A percentile compares a stretch with the other conserved stretches of the same genome.
These are phyloP conservation scores for Dothiorella sarmentorum DNA, from an alignment of 2,329 filamentous ascomycete genomes.

Conservation along the genomic window DNA sequence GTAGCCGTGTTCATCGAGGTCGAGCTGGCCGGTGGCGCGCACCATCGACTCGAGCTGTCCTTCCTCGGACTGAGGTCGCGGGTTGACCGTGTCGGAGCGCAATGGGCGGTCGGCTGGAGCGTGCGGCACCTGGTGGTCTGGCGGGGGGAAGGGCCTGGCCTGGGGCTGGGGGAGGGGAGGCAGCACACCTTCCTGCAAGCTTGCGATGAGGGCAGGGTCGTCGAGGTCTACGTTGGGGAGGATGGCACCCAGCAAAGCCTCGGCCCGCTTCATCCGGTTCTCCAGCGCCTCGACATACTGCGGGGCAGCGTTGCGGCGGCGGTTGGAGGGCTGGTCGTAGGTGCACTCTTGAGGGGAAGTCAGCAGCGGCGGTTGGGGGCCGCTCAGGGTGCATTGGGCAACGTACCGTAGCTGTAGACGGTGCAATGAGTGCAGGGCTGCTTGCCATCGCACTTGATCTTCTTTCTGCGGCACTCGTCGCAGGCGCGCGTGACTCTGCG, in stretches of 20 bases:
- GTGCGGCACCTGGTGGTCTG: not conserved
- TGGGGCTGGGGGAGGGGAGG: conserved; percentile 35
- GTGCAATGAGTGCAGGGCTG: conserved; percentile 80
- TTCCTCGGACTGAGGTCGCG: conserved; percentile 25
- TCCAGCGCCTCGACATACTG: conserved; percentile 92
- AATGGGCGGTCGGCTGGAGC: not conserved
- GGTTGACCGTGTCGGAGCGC: conserved; percentile 11
- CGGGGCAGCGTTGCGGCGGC: conserved; percentile 82
- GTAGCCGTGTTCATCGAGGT: conserved; percentile 84
- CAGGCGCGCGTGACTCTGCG: conserved; percentile 45
- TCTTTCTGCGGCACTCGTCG: conserved; percentile 45
- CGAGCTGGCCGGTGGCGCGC: conserved; percentile 82
- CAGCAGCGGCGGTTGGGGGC: not conserved
- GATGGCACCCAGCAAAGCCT: conserved; percentile 72
- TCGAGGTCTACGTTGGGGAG: conserved; percentile 81
- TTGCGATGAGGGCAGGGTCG: conserved; percentile 77
- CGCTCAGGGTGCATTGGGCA: not conserved
- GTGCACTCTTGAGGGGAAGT: conserved; percentile 68
- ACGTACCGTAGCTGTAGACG: conserved; percentile 90
- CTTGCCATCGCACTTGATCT: conserved; percentile 55
- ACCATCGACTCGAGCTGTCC: conserved; percentile 87
- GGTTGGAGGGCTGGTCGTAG: conserved; percentile 91
- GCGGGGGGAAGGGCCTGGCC: conserved; percentile 3
- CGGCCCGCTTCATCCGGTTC: conserved; percentile 75
- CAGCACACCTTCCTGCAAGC: conserved; percentile 64